These are phyloP conservation scores for Geotrichum cucujoidarum DNA, from an alignment of 1,139 yeast species.

Conservation along the genomic window DNA sequence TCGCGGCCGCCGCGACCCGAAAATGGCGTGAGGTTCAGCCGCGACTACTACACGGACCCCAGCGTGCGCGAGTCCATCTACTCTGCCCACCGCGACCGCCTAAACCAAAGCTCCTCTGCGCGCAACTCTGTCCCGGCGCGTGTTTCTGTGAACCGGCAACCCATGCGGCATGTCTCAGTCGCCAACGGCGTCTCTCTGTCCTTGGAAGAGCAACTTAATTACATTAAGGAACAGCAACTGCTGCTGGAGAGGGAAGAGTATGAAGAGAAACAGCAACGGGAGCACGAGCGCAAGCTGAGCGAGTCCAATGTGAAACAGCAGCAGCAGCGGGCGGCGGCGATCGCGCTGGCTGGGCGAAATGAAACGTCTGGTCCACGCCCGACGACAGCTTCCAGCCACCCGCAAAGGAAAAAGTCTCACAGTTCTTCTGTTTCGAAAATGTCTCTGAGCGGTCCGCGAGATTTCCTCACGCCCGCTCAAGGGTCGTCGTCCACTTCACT, in stretches of 20 bases:
- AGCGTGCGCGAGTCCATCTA: background rate
- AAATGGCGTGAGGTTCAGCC: background rate
- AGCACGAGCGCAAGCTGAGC: background rate
- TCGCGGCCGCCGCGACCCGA: background rate
- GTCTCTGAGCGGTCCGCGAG: background rate
- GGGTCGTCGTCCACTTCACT: background rate
- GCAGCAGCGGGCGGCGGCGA: no score
- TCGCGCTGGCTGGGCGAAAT: no score
- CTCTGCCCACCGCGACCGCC: background rate
- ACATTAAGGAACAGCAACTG: slow-evolving; percentile 16
- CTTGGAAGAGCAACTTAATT: slow-evolving; percentile 15
- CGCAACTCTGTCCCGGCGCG: background rate
- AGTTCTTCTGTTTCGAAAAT: background rate
- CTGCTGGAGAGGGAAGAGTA: slow-evolving; percentile 12
- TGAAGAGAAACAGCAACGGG: background rate
- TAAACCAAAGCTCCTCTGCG: no score
- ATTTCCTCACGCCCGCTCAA: background rate
- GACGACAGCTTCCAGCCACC: no score
- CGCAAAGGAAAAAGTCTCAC: slow-evolving; percentile 1
- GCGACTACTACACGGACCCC: background rate
- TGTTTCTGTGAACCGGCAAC: no score
- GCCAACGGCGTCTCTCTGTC: slow-evolving; percentile 2
- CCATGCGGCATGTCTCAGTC: no score
- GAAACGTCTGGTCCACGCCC: no score
- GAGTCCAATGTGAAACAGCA: background rate